Evolutionary conservation across 805 yeast genomes (phyloP).

Genomic region (Candida sonorensis): DNA sequence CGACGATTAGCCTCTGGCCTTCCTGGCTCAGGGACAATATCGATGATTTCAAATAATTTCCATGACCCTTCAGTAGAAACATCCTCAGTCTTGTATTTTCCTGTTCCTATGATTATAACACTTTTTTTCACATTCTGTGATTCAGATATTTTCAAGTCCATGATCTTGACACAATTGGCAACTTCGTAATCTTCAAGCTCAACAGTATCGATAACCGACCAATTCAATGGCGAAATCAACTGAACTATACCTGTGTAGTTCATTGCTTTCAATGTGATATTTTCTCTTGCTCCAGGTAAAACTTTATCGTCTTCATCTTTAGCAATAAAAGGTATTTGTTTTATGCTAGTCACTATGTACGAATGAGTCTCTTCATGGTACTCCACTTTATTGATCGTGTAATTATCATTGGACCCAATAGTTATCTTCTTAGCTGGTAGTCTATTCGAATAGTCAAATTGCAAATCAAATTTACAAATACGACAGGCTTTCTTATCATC

Average conservation of each 20-base stretch:
- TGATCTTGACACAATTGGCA: conserved; percentile 48
- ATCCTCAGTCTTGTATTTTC: conserved; percentile 73
- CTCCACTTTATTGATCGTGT: conserved; percentile 57
- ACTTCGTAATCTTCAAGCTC: conserved; percentile 65
- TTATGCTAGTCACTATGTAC: conserved; percentile 54
- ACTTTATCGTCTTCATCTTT: conserved; percentile 68
- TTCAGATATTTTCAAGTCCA: conserved; percentile 34
- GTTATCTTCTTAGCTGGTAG: conserved; percentile 49
- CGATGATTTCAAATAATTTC: conserved; percentile 66
- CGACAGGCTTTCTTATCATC: conserved; percentile 68
- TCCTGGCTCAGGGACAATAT: conserved; percentile 84
- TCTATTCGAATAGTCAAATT: conserved; percentile 48
- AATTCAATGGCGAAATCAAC: conserved; percentile 64
- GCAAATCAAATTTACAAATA: conserved; percentile 39
- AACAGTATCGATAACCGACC: conserved; percentile 69
- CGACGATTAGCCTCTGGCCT: conserved; percentile 78
- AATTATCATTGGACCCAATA: conserved; percentile 36
- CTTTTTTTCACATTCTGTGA: conserved; percentile 43
- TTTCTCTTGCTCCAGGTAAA: conserved; percentile 48
- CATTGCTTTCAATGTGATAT: conserved; percentile 42
- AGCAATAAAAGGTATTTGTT: conserved; percentile 53
- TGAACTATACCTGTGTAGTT: conserved; percentile 55
- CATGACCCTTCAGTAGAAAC: conserved; percentile 73
- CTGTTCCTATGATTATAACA: conserved; percentile 72
- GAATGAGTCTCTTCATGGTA: conserved; percentile 64